Evolutionary conservation across 2,329 filamentous ascomycete species (phyloP), one percentile per base, ranked within the genome.

Genomic region (Dryadomyces quercivorus): DNA sequence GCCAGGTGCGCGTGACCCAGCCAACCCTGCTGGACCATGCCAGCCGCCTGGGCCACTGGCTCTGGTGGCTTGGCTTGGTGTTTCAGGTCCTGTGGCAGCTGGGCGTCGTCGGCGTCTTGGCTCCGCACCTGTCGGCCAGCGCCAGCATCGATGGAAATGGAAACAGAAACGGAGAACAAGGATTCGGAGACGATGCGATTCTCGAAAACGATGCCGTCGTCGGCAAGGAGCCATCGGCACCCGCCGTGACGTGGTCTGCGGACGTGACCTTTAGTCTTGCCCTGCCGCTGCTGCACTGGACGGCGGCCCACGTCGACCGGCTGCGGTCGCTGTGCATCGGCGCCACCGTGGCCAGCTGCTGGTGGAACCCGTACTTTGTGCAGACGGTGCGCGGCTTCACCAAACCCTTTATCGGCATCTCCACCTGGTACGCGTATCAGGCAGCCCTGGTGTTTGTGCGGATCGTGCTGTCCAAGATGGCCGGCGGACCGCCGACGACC

Each of bases 301-400:
- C 26, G 3, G 26, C 42, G 2, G 50, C 42, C 10, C 62, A 61
- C 0, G 60, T 68, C 1, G 69, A 8, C 16, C 48, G 38, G 8
- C 46, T 59, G 22, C 58, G 48, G 43, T 44, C 44, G 5, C 45
- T 57, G 1, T 59, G 59, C 21, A 12, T 61, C 12, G 55, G n/a
- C 3, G 51, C 56, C 2, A 59, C 58, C 15, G 12, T 61, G 9
- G 58, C 57, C 18, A 76, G 81, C 3, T 67, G 76, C 13, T 85
- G 81, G 76, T 88, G 85, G 85, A 88, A 87, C 58, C 82, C 83
- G 0, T 77, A 76, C 56, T 78, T 86, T 59, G 74, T 78, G 38
- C 74, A 83, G 61, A 77, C 76, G 3, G 71, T 74, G 38, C 72
- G 77, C n/a, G 82, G 80, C 54, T 85, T 77, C 63, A 78, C 73